Evolutionary conservation across 2,329 filamentous ascomycete species (phyloP).

Genomic region (Cordyceps fumosorosea): DNA sequence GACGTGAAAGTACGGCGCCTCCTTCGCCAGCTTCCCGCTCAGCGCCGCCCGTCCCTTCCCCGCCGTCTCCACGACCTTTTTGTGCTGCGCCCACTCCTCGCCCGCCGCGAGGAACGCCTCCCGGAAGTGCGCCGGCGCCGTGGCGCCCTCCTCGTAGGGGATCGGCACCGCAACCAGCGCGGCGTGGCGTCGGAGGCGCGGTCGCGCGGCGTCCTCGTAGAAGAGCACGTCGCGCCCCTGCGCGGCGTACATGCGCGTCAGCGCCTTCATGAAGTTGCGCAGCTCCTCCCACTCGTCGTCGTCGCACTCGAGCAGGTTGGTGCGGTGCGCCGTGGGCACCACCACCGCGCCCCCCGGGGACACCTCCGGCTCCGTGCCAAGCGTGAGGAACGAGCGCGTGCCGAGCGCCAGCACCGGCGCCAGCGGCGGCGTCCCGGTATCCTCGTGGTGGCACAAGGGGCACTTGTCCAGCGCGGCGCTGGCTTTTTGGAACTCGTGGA

Average conservation of each 20-base stretch:
- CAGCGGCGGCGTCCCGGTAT: constrained; percentile 63
- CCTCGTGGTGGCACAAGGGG: constrained; percentile 88
- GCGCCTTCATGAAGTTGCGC: constrained; percentile 96
- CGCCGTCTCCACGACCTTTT: constrained; percentile 88
- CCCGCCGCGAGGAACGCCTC: constrained; percentile 86
- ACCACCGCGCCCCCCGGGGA: constrained; percentile 79
- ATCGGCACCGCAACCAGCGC: constrained; percentile 81
- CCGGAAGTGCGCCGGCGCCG: constrained; percentile 87
- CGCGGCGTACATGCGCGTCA: constrained; percentile 90
- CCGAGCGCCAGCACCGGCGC: constrained; percentile 82
- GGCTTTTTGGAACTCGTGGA: constrained; percentile 84
- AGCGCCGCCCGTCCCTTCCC: constrained; percentile 71
- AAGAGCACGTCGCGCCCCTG: constrained; percentile 90
- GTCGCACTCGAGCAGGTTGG: constrained; percentile 92
- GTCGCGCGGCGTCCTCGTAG: constrained; percentile 90
- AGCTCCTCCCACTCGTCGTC: constrained; percentile 99
- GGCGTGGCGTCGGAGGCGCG: constrained; percentile 73
- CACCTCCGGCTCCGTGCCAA: constrained; percentile 85
- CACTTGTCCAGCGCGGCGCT: constrained; percentile 80
- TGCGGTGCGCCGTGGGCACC: constrained; percentile 78
- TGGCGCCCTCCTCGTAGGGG: constrained; percentile 85
- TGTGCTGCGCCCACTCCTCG: constrained; percentile 93
- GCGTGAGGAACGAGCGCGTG: constrained; percentile 79
- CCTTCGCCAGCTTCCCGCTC: constrained; percentile 74
- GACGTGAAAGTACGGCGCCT: constrained; percentile 97